Conservation (phyloP, 352 stramenopile species). For the Phytophthora citricola region DNA sequence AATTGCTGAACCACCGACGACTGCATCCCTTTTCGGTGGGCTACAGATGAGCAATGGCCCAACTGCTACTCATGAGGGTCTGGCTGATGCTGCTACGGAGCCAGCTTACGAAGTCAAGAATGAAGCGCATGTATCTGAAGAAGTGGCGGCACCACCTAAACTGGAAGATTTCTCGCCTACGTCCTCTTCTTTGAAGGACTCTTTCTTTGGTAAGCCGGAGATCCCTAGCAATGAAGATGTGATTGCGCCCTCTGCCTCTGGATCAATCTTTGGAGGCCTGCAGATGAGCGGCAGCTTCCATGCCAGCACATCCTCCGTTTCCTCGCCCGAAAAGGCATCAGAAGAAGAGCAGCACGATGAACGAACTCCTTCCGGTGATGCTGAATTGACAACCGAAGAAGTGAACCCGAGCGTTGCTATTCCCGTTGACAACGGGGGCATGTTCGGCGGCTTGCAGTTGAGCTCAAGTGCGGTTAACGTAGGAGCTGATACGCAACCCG, state of each 20-base stretch:
- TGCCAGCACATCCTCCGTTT: constrained; percentile 26
- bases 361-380: constrained; percentile 1
- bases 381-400: neutral
- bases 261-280: constrained; percentile 51
- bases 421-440: constrained; percentile 17
- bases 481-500: neutral
- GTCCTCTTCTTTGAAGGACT: constrained; percentile 54
- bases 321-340: constrained; percentile 17
- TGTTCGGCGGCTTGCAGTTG: constrained; percentile 36
- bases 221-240: constrained; percentile 20
- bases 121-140: constrained; percentile 14
- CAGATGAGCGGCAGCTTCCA: constrained; percentile 50
- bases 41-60: constrained; percentile 43
- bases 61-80: constrained; percentile 15
- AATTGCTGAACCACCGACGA: constrained; percentile 7
- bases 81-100: constrained; percentile 13
- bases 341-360: constrained; percentile 12
- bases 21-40: constrained; percentile 44
- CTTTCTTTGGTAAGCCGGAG: constrained; percentile 52
- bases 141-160: constrained; percentile 14
- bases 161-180: constrained; percentile 43
- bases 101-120: constrained; percentile 14
- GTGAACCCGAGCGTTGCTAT: constrained; percentile 3
- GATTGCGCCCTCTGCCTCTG: constrained; percentile 30
- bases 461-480: constrained; percentile 21